phyloP scores from a whole-genome alignment of 352 stramenopile genomes.

The Phytophthora foliorum region DNA sequence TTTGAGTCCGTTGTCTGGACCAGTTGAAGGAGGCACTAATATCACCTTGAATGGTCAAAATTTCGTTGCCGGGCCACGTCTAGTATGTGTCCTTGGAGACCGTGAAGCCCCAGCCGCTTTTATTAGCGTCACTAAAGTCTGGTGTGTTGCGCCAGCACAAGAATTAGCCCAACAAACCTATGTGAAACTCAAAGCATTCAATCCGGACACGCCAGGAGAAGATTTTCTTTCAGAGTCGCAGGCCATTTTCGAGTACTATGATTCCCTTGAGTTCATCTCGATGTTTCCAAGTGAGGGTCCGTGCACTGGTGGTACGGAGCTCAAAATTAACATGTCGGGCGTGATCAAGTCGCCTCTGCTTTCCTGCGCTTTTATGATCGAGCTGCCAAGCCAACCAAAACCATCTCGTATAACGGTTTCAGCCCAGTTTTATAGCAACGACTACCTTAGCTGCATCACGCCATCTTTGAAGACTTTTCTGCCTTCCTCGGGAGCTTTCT shows the following conservation, averaged over 20 bases:
- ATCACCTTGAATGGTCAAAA: constrained; percentile 45
- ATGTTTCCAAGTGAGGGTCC: constrained; percentile 51
- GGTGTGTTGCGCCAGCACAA: constrained; percentile 45
- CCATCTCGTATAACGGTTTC: constrained; percentile 14
- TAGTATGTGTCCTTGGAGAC: constrained; percentile 55
- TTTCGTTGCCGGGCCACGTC: constrained; percentile 35
- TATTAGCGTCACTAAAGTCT: constrained; percentile 29
- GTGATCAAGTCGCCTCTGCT: constrained; percentile 40
- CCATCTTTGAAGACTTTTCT: constrained; percentile 35
- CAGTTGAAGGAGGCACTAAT: constrained; percentile 46
- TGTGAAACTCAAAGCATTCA: constrained; percentile 42
- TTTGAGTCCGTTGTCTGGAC: constrained; percentile 34
- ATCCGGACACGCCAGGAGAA: constrained; percentile 16
- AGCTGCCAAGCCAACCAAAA: constrained; percentile 30
- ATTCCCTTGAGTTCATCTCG: constrained; percentile 28
- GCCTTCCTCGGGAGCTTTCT: constrained; percentile 16
- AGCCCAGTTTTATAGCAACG: constrained; percentile 32
- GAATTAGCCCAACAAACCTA: constrained; percentile 28
- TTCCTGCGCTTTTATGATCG: constrained; percentile 48
- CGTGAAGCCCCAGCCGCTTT: constrained; percentile 43
- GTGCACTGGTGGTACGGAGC: constrained; percentile 38
- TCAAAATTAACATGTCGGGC: constrained; percentile 34
- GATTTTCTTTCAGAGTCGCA: constrained; percentile 38
- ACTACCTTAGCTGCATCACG: constrained; percentile 41
- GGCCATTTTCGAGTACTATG: constrained; percentile 50